Percentiles rank a stretch among this genome's conserved stretches.
Conservation (phyloP, 306 rosid species). For the Coriaria nepalensis region DNA sequence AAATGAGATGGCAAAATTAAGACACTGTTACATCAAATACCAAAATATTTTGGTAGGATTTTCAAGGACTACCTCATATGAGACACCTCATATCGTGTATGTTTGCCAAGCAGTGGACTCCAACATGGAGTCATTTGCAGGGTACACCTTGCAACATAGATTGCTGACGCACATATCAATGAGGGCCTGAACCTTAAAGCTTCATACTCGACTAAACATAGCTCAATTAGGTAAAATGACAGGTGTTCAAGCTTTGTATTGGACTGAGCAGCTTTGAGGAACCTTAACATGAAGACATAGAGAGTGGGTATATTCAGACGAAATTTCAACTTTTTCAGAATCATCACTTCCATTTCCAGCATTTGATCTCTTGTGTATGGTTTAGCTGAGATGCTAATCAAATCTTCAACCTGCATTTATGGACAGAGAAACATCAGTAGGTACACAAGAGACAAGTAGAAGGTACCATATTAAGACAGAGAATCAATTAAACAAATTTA, state of each 20-base stretch:
- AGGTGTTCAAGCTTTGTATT: conserved; percentile 62
- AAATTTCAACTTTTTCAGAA: conserved; percentile 63
- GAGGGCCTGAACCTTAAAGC: conserved; percentile 68
- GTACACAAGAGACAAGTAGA: too few relatives aligned
- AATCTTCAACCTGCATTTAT: conserved; percentile 49
- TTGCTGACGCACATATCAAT: conserved; percentile 75
- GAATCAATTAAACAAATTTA: conserved; percentile 2
- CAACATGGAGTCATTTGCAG: conserved; percentile 51
- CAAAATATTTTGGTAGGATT: not conserved
- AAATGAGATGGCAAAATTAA: not conserved
- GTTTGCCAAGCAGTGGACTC: conserved; percentile 63
- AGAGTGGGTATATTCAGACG: conserved; percentile 74
- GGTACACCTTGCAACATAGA: conserved; percentile 74
- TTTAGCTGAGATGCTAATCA: conserved; percentile 73
- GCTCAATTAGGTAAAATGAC: conserved; percentile 61
- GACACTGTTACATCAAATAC: not conserved
- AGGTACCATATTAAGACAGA: conserved; percentile 3
- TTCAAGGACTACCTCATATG: conserved; percentile 41
- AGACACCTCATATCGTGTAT: conserved; percentile 51
- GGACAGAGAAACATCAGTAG: conserved; percentile 10
- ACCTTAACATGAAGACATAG: conserved; percentile 83
- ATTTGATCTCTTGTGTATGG: conserved; percentile 72
- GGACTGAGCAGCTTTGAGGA: conserved; percentile 84
- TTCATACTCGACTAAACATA: conserved; percentile 69
- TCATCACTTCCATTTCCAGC: conserved; percentile 58